Percentiles rank a stretch among this genome's conserved stretches.
Evolutionary conservation across 225 moss, liverwort and hornwort species (phyloP).

Genomic region (Asterella californica): DNA sequence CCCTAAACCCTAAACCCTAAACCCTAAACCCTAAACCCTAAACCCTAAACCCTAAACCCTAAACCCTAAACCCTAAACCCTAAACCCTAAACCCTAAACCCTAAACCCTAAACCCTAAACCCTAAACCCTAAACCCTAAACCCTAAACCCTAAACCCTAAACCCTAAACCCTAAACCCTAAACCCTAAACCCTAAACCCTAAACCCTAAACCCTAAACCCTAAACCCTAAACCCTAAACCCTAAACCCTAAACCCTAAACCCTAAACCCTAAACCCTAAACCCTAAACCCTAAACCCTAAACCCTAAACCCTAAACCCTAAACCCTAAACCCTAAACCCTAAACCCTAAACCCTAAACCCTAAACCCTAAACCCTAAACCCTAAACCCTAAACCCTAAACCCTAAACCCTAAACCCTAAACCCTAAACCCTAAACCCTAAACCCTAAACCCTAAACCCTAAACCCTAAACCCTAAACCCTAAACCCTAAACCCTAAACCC

Average conservation of each 20-base stretch:
- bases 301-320: neutral
- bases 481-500: constrained; percentile 8
- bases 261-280: constrained; percentile 7
- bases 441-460: neutral
- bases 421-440: neutral
- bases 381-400: neutral
- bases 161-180: constrained; percentile 13
- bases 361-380: neutral
- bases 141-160: constrained; percentile 12
- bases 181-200: constrained; percentile 13
- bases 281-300: neutral
- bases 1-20: constrained; percentile 12
- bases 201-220: too few relatives aligned
- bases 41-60: too few relatives aligned
- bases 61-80: constrained; percentile 17
- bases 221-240: constrained; percentile 12
- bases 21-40: constrained; percentile 8
- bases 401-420: neutral
- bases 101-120: constrained; percentile 8
- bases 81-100: constrained; percentile 9
- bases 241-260: constrained; percentile 12
- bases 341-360: neutral
- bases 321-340: neutral
- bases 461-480: neutral
- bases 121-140: constrained; percentile 13